A percentile compares a stretch with the other conserved stretches of the same genome.
phyloP scores from a whole-genome alignment of 352 stramenopile species.

The Pythium sp. region DNA sequence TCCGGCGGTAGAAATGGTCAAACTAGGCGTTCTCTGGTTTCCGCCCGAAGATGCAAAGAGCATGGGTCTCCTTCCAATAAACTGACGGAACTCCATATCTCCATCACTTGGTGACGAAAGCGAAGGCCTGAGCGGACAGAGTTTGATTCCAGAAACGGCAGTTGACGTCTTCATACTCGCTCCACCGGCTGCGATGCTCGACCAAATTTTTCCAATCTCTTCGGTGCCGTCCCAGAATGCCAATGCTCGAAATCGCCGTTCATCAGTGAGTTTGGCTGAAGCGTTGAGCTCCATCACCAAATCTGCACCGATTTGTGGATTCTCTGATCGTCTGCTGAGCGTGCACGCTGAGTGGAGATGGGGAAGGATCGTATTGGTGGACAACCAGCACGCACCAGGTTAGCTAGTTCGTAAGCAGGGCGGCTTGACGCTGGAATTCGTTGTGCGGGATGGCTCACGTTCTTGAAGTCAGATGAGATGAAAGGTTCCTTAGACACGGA shows the following conservation, averaged over 20 bases:
- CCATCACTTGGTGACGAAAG: not conserved
- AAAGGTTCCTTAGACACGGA: not conserved
- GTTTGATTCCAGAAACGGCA: not conserved
- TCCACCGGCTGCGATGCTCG: not conserved
- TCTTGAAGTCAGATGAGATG: not conserved
- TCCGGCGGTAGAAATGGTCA: not conserved
- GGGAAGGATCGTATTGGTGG: not conserved
- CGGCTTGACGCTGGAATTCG: not conserved
- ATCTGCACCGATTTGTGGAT: not conserved
- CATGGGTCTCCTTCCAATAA: slow-evolving; percentile 16
- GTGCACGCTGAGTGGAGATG: slow-evolving; percentile 1
- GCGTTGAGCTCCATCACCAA: not conserved
- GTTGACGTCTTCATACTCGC: not conserved
- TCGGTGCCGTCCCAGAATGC: not conserved
- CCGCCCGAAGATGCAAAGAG: slow-evolving; percentile 9
- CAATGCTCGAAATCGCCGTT: not conserved
- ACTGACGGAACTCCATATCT: not conserved
- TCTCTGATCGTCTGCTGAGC: not conserved
- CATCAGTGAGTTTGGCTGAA: not conserved
- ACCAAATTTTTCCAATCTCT: not conserved
- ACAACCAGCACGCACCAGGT: not conserved
- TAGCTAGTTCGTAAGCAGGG: not conserved
- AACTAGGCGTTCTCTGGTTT: slow-evolving; percentile 8
- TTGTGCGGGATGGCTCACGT: not conserved
- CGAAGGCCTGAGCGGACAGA: not conserved